Conservation (phyloP, 2,329 filamentous ascomycete species). For the Diaporthe batatas region DNA sequence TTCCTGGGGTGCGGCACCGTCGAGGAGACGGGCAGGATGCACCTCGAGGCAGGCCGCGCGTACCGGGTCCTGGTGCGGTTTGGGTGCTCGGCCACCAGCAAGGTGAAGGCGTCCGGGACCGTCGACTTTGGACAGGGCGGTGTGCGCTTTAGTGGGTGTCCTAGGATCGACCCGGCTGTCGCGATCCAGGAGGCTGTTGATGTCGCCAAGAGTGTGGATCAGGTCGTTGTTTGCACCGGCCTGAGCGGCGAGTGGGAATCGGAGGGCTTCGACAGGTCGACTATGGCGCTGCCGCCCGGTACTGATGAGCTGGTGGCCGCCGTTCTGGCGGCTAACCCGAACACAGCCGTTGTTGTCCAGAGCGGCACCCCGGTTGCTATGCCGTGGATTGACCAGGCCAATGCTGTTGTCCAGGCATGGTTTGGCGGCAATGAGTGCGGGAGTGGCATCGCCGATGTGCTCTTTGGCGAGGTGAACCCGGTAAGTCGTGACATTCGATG, state of each 20-base stretch:
- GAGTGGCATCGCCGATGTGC: constrained; percentile 58
- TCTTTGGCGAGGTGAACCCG: constrained; percentile 62
- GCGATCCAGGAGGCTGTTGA: constrained; percentile 59
- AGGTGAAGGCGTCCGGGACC: constrained; percentile 46
- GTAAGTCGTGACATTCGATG: constrained; percentile 48
- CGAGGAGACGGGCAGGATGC: constrained; percentile 48
- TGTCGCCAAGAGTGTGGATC: constrained; percentile 67
- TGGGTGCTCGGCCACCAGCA: constrained; percentile 48
- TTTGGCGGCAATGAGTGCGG: constrained; percentile 65
- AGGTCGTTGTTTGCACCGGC: constrained; percentile 71
- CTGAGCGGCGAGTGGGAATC: constrained; percentile 61
- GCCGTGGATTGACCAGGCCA: constrained; percentile 63
- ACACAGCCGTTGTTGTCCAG: constrained; percentile 71
- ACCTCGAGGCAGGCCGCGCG: constrained; percentile 47
- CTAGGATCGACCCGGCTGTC: constrained; percentile 42
- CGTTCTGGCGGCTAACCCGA: constrained; percentile 68
- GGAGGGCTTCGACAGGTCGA: constrained; percentile 49
- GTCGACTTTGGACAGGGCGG: constrained; percentile 50
- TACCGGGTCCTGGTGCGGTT: constrained; percentile 51
- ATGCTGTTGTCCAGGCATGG: constrained; percentile 45
- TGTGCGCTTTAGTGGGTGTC: constrained; percentile 47
- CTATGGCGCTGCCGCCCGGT: constrained; percentile 46
- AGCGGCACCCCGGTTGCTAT: constrained; percentile 70
- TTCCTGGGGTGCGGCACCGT: constrained; percentile 54
- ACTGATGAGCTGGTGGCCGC: constrained; percentile 58